Percentiles rank a stretch among this genome's conserved stretches.
These are phyloP conservation scores for Choiromyces venosus DNA, from an alignment of 495 filamentous ascomycete genomes.

Conservation along the genomic window DNA sequence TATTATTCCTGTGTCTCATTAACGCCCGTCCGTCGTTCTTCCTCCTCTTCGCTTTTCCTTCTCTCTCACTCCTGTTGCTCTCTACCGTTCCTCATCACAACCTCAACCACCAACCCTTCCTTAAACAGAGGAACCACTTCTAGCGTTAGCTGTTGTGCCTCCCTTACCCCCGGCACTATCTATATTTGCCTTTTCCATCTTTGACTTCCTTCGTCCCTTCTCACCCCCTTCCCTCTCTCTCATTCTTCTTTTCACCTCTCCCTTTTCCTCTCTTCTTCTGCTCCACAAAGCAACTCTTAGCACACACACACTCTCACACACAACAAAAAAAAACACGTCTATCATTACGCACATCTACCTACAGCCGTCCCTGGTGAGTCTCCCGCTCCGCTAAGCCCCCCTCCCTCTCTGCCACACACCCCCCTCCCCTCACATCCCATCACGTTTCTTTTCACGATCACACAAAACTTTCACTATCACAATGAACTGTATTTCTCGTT, in stretches of 20 bases:
- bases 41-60: conserved; percentile 23
- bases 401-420: conserved; percentile 10
- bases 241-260: conserved; percentile 1
- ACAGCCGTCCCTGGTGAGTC: background rate
- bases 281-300: conserved; percentile 8
- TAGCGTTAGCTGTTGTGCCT: background rate
- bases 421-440: conserved; percentile 17
- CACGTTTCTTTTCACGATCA: conserved; percentile 26
- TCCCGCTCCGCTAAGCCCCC: conserved; percentile 5
- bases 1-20: conserved; percentile 35
- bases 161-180: background rate
- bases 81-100: background rate
- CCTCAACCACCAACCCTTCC: background rate
- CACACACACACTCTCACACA: background rate
- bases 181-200: conserved; percentile 3
- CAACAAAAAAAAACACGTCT: background rate
- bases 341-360: background rate
- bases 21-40: conserved; percentile 31
- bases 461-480: conserved; percentile 7
- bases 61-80: conserved; percentile 10
- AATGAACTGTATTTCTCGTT: conserved; percentile 7
- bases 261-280: conserved; percentile 6
- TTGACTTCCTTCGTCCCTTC: background rate
- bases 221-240: conserved; percentile 20
- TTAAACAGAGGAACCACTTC: background rate